Percentiles rank a stretch among this genome's conserved stretches.
These are phyloP conservation scores for Trichomonas tenax DNA, from an alignment of 208 protist species.

Conservation along the genomic window DNA sequence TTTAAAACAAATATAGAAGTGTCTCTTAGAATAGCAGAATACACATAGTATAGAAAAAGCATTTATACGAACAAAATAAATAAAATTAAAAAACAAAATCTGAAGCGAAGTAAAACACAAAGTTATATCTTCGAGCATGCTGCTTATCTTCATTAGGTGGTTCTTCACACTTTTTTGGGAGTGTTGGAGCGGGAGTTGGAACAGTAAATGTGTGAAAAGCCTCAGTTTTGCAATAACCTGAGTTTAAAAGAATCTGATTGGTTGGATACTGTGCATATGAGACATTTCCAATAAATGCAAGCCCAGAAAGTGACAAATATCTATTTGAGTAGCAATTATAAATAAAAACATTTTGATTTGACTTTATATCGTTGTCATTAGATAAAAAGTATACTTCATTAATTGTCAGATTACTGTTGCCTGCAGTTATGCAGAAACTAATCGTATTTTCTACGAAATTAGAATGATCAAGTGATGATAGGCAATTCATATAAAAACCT, in stretches of 20 bases:
- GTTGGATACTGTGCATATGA: not conserved
- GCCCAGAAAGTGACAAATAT: not conserved
- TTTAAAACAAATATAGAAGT: no score
- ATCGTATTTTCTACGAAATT: not conserved
- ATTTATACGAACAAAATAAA: not conserved
- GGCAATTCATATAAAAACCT: not conserved
- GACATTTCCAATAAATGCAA: not conserved
- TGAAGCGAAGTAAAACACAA: not conserved
- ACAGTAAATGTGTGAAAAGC: not conserved
- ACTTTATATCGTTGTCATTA: not conserved
- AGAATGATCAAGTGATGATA: not conserved
- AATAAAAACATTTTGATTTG: not conserved
- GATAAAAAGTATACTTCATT: not conserved
- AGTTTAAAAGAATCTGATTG: not conserved
- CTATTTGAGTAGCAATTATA: not conserved
- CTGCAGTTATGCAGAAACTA: not conserved
- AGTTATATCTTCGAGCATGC: not conserved
- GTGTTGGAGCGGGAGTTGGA: not conserved
- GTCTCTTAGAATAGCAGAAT: no score
- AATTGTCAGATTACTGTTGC: not conserved
- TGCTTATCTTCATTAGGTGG: not conserved
- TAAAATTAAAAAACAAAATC: not conserved
- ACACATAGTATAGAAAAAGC: no score
- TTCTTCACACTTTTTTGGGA: not conserved
- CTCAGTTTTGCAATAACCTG: not conserved